These are phyloP conservation scores for Lathyrus aphaca DNA, from an alignment of 306 rosid genomes.

Conservation along the genomic window DNA sequence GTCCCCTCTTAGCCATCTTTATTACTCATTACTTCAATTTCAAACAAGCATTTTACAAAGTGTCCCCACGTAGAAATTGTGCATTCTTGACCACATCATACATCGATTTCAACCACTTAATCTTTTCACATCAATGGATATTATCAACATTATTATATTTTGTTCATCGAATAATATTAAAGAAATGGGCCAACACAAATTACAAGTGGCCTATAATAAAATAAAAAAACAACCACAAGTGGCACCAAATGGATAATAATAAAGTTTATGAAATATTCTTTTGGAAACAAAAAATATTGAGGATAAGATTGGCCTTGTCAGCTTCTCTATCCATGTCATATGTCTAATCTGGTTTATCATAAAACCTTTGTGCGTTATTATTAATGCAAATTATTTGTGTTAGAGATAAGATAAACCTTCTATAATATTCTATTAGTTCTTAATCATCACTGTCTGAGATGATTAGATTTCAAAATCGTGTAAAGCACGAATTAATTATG, in stretches of 20 bases:
- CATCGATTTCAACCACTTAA: conserved; percentile 22
- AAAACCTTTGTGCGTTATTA: conserved; percentile 41
- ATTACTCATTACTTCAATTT: background rate
- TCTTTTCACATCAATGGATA: conserved; percentile 33
- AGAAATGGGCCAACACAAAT: conserved; percentile 33
- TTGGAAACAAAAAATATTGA: conserved; percentile 37
- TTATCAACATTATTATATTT: conserved; percentile 21
- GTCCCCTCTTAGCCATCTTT: background rate
- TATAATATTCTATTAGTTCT: conserved; percentile 22
- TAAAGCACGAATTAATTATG: background rate
- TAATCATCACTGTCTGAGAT: conserved; percentile 10
- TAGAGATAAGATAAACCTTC: conserved; percentile 5
- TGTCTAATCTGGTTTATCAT: conserved; percentile 47
- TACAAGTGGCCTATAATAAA: conserved; percentile 46
- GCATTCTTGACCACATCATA: conserved; percentile 42
- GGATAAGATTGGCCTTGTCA: conserved; percentile 66
- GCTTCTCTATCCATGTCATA: conserved; percentile 52
- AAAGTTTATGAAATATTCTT: conserved; percentile 32
- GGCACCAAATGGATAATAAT: conserved; percentile 45
- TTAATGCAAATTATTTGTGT: conserved; percentile 20
- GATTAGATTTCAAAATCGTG: background rate
- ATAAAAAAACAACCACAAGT: conserved; percentile 39
- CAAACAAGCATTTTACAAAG: conserved; percentile 35
- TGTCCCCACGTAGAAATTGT: conserved; percentile 23
- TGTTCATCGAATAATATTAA: background rate